Base-by-base conservation (phyloP, 495 filamentous ascomycete species). In the Penicillium crystallinum region DNA sequence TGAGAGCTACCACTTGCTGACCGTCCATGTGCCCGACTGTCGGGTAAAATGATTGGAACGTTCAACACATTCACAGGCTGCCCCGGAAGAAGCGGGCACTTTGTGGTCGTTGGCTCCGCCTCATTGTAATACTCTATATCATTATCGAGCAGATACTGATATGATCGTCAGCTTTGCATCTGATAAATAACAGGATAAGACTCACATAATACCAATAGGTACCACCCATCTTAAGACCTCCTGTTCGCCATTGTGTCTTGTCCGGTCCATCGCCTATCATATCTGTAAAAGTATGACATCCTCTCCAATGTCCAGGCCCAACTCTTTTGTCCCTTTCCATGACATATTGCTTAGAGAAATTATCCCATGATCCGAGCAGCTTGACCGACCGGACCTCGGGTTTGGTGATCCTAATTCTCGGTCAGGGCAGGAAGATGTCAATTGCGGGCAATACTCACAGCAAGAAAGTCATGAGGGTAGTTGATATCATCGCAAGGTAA, bases 171-270 rank as follows among this genome's bases (percentile, higher is more conserved):
- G 66, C 35, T 15, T 22, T 29, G 11, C 30, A 41, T 17, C 25
- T 2, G 22, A 14, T n/a, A 46, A n/a, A 40, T 29, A n/a, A 21
- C 29, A 7, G 44, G 25, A 11, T 43, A 12, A 12, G 37, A 64
- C 89, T 71, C 70, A 93, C 90, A 71, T 91, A 95, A 73, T 95
- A 96, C 80, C 91, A 95, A 70, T 96, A 96, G 8, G 83, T 90
- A n/a, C 83, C 83, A 23, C 90, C 91, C 88, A 93, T 93, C 67
- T 87, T 93, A 49, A 96, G 76, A 19, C 86, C 91, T 25, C 90
- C 91, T 29, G 79, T 78, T 48, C 90, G 81, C 60, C 82, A 82
- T 36, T 76, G 68, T 11, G 68, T 70, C 38, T 73, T 69, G 37
- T 75, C 67, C n/a, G 87, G 78, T 18, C 89, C 90, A 64, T 96